Conservation (phyloP, 805 yeast species). For the Nakazawaea laoshanensis region DNA sequence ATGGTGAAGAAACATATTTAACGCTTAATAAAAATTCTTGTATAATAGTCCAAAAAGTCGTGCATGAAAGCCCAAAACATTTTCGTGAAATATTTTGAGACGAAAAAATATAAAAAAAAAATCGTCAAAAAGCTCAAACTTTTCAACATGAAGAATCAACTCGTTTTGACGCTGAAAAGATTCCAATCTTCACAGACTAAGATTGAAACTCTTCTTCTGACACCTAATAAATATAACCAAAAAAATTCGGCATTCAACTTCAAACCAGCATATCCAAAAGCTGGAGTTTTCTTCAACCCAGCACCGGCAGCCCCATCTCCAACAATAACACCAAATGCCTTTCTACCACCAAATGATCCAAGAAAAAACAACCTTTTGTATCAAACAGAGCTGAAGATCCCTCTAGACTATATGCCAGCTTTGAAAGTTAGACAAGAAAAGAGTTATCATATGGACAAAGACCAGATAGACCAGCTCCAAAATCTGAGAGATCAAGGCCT, state of each 20-base stretch:
- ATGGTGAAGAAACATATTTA: too few relatives aligned
- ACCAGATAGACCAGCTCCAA: constrained; percentile 21
- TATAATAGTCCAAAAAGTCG: too few relatives aligned
- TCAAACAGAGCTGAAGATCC: constrained; percentile 10
- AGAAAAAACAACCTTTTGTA: constrained; percentile 19
- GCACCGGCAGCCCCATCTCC: constrained; percentile 25
- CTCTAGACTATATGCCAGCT: constrained; percentile 21
- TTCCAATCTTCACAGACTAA: constrained; percentile 2
- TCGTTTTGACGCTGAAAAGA: constrained; percentile 4
- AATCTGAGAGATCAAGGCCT: constrained; percentile 20
- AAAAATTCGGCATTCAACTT: constrained; percentile 28
- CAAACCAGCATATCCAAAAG: constrained; percentile 22
- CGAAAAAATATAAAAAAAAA: too few relatives aligned
- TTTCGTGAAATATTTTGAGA: too few relatives aligned
- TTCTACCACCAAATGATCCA: constrained; percentile 22
- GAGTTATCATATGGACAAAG: constrained; percentile 17
- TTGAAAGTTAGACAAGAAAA: constrained; percentile 17
- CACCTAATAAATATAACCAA: constrained; percentile 26
- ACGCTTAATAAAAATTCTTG: too few relatives aligned
- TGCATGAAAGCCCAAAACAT: too few relatives aligned
- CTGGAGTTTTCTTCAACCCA: constrained; percentile 26
- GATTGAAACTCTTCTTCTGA: constrained; percentile 18
- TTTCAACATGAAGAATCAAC: too few relatives aligned
- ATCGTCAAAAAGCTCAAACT: too few relatives aligned
- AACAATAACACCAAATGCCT: constrained; percentile 24